phyloP scores from a whole-genome alignment of 2,329 filamentous ascomycete genomes.

The Colletotrichum sp. region DNA sequence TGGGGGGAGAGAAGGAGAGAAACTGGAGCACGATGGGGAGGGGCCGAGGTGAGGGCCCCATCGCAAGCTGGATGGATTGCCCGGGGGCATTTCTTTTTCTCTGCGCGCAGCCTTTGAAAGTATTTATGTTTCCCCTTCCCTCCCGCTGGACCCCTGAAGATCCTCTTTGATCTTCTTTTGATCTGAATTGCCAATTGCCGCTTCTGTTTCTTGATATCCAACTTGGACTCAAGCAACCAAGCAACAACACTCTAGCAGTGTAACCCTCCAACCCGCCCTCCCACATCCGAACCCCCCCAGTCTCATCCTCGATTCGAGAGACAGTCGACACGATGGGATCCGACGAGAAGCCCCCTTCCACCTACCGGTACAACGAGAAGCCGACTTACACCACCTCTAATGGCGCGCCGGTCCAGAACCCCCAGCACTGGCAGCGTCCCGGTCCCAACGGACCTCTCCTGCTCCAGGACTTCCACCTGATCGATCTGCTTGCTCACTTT shows the following conservation, averaged over 20 bases:
- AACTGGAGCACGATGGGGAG: neutral
- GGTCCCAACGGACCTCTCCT: conserved; percentile 63
- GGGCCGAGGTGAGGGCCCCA: conserved; percentile 15
- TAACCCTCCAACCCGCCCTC: neutral
- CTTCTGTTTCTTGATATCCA: neutral
- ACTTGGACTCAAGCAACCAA: neutral
- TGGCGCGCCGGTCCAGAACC: conserved; percentile 61
- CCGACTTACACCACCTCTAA: conserved; percentile 65
- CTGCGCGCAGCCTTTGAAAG: neutral
- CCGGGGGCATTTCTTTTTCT: neutral
- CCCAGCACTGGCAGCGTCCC: conserved; percentile 52
- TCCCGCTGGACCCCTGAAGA: neutral
- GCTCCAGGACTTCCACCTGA: conserved; percentile 69
- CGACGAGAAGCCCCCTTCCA: conserved; percentile 47
- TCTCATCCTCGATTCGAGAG: neutral
- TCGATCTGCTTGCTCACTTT: conserved; percentile 64
- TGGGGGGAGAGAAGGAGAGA: neutral
- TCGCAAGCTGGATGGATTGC: neutral
- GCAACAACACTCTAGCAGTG: neutral
- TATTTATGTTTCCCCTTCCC: conserved; percentile 10
- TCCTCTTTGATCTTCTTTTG: neutral
- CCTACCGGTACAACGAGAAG: conserved; percentile 60
- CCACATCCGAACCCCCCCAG: neutral
- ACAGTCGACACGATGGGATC: conserved; percentile 41
- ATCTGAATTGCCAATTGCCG: conserved; percentile 5